Evolutionary conservation across 345 rosid genomes (phyloP), one percentile per base, ranked within the genome.

Genomic region (Citrus mangshanensis): DNA sequence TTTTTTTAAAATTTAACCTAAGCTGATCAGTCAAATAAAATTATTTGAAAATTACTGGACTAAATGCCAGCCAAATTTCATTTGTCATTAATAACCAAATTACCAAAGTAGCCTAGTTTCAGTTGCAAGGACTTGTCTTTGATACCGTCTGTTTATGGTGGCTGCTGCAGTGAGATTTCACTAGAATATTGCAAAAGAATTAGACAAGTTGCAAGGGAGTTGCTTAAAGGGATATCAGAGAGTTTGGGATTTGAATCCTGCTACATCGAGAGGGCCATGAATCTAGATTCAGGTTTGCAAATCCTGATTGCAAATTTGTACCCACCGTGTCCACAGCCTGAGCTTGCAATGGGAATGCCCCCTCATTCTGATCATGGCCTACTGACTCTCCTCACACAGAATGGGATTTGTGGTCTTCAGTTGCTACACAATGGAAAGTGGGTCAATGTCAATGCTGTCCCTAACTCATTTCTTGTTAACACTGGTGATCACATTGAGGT

Each of bases 331-430:
- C 88, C 89, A 19, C 85, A 86, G 73, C 93, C 93, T 24, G 88
- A 87, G 16, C 85, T 79, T 2, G 91, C 89, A 27, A 87, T 90
- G 86, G 94, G 94, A 3, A 0, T 91, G 75, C 87, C 91, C 0
- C 85, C 92, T 34, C 94, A 91, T 68, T 85, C 94, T 0, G 91
- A 89, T 55, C 91, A 91, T 10, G 88, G 94, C 62, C 84, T 89
- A n/a, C 55, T 89, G 27, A 88, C 92, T 4, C 46, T 89, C 42
- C 83, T 91, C 0, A 75, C 77, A 6, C 87, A 88, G 3, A 89
- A 89, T 46, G 89, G 82, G 60, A 55, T 80, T 8, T 76, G 76
- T 32, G 91, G 92, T 42, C 91, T 91, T 54, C 90, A 89, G 71
- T 68, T 91, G 28, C 72, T 75, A 3, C 92, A 85, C 70, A 74